A percentile compares a stretch with the other conserved stretches of the same genome.
Conservation (phyloP, 768 basidiomycete genomes). For the Auricularia heimuer region DNA sequence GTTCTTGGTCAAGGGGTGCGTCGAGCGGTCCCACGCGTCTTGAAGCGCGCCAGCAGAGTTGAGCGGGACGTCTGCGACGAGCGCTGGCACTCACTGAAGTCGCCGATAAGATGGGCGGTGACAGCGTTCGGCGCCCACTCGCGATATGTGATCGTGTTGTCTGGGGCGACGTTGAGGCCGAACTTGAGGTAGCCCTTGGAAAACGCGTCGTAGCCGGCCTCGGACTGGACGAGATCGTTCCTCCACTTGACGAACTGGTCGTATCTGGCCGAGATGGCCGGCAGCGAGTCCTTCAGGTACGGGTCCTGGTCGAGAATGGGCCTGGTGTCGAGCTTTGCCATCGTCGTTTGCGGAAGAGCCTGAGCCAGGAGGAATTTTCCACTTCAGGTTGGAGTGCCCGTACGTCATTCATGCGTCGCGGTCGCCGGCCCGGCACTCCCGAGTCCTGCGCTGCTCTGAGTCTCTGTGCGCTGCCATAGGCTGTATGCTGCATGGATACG, state of each 20-base stretch:
- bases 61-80: background rate
- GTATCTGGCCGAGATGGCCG: constrained; percentile 59
- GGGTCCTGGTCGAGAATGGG: constrained; percentile 54
- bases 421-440: too few relatives aligned
- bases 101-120: constrained; percentile 81
- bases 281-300: constrained; percentile 65
- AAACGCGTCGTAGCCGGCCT: constrained; percentile 78
- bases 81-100: constrained; percentile 71
- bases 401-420: too few relatives aligned
- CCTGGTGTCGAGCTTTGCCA: constrained; percentile 36
- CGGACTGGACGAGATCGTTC: constrained; percentile 57
- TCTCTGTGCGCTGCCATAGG: too few relatives aligned
- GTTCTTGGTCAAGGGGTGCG: constrained; percentile 80
- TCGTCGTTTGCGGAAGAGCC: background rate
- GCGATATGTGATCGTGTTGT: constrained; percentile 69
- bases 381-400: too few relatives aligned
- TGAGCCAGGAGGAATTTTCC: background rate
- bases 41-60: background rate
- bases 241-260: constrained; percentile 67
- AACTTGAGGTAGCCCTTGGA: constrained; percentile 63
- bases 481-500: too few relatives aligned
- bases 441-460: too few relatives aligned
- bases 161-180: constrained; percentile 49
- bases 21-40: constrained; percentile 83
- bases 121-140: constrained; percentile 94